Conservation (phyloP, 108 stramenopile genomes). For the Hondaea fermentalgiana region DNA sequence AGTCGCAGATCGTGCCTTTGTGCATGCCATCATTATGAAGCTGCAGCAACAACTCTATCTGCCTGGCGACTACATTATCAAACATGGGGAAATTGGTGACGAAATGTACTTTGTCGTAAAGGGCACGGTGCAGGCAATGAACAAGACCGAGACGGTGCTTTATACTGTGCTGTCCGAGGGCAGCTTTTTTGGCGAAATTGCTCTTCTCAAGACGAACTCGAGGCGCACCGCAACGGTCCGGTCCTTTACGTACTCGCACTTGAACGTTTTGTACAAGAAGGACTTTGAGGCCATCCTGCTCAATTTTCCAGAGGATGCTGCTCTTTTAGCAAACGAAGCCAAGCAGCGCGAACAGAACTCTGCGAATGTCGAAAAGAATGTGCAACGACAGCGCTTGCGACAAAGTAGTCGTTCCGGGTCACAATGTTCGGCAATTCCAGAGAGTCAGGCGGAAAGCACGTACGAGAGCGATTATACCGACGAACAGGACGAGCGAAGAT, state of each 20-base stretch:
- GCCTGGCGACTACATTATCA: slow-evolving; percentile 14
- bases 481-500: too few relatives aligned
- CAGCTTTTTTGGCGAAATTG: not conserved
- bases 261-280: not conserved
- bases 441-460: too few relatives aligned
- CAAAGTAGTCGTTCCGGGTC: not conserved
- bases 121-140: not conserved
- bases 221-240: not conserved
- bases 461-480: too few relatives aligned
- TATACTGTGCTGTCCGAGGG: not conserved
- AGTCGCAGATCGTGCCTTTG: not conserved
- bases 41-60: slow-evolving; percentile 9
- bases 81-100: not conserved
- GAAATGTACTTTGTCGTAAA: slow-evolving; percentile 14
- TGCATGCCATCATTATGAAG: slow-evolving; percentile 2
- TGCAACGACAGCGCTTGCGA: not conserved
- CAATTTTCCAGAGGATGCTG: slow-evolving; percentile 6
- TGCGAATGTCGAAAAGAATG: not conserved
- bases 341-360: not conserved
- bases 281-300: not conserved
- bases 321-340: not conserved
- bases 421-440: too few relatives aligned
- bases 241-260: not conserved
- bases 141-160: not conserved
- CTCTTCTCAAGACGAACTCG: not conserved